A percentile compares a stretch with the other conserved stretches of the same genome.
These are phyloP conservation scores for Mycosphaerelloides madeirae DNA, from an alignment of 2,329 filamentous ascomycete genomes.

Conservation along the genomic window DNA sequence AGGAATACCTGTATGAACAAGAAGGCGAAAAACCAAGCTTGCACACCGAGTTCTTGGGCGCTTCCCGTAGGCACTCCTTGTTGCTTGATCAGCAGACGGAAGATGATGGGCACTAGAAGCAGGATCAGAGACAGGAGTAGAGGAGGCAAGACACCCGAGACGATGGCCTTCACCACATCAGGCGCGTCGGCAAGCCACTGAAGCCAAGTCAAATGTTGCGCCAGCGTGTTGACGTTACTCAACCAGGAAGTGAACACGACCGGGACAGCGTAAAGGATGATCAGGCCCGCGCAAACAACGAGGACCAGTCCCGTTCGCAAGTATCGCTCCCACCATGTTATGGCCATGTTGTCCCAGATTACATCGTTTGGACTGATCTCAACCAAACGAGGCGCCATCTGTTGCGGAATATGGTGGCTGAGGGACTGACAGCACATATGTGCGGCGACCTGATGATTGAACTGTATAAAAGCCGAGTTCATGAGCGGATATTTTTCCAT, in stretches of 20 bases:
- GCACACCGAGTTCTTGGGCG: slow-evolving; percentile 74
- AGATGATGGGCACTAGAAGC: slow-evolving; percentile 72
- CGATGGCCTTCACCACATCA: slow-evolving; percentile 55
- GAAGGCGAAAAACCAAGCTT: slow-evolving; percentile 89
- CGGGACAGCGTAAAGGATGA: slow-evolving; percentile 84
- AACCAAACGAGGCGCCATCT: slow-evolving; percentile 89
- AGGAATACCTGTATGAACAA: slow-evolving; percentile 92
- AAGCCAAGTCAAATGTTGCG: slow-evolving; percentile 63
- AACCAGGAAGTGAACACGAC: slow-evolving; percentile 82
- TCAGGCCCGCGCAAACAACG: slow-evolving; percentile 64
- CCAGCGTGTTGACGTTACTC: slow-evolving; percentile 69
- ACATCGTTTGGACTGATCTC: slow-evolving; percentile 92
- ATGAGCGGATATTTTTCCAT: slow-evolving; percentile 83
- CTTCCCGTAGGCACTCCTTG: slow-evolving; percentile 81
- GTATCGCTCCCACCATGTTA: slow-evolving; percentile 90
- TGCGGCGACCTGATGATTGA: slow-evolving; percentile 94
- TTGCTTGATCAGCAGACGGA: slow-evolving; percentile 65
- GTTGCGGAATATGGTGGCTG: slow-evolving; percentile 83
- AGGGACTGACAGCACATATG: slow-evolving; percentile 96
- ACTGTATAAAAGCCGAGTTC: slow-evolving; percentile 97
- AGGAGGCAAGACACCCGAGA: slow-evolving; percentile 85
- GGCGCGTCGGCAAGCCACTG: slow-evolving; percentile 62
- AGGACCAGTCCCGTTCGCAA: slow-evolving; percentile 64
- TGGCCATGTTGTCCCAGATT: slow-evolving; percentile 95
- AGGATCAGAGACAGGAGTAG: slow-evolving; percentile 71